These are phyloP conservation scores for Digitaria exilis DNA, from an alignment of 202 grass and related monocot genomes.

Conservation along the genomic window DNA sequence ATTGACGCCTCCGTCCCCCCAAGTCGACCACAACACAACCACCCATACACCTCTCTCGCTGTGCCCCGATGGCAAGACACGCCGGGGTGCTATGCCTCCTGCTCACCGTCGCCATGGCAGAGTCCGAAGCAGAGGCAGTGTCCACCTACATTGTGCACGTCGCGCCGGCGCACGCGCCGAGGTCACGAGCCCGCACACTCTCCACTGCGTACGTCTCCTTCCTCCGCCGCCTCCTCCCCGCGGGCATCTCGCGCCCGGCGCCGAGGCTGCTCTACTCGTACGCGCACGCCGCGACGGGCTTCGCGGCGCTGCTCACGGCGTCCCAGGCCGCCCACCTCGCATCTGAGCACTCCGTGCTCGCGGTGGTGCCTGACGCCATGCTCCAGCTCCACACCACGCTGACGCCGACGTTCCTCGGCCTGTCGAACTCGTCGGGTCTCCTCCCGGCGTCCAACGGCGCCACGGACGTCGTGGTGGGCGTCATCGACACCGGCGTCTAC, in stretches of 20 bases:
- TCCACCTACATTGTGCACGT: slow-evolving; percentile 22
- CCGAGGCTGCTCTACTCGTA: too few species aligned
- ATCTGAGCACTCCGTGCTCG: too few species aligned
- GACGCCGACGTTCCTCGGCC: slow-evolving; percentile 46
- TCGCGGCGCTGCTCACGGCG: background rate
- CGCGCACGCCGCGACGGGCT: too few species aligned
- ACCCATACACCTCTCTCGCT: background rate
- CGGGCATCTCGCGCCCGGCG: background rate
- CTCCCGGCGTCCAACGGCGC: background rate
- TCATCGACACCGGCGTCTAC: slow-evolving; percentile 57
- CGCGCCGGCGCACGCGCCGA: background rate
- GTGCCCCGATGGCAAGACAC: background rate
- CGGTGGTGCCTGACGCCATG: background rate
- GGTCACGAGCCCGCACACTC: background rate
- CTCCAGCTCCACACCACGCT: slow-evolving; percentile 43
- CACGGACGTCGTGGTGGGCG: slow-evolving; percentile 40
- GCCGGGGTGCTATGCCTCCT: background rate
- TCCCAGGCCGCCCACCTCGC: too few species aligned
- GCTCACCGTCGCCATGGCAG: background rate
- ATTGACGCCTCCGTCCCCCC: background rate
- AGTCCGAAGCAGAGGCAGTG: background rate
- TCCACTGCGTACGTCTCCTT: slow-evolving; percentile 18
- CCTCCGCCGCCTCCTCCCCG: slow-evolving; percentile 34
- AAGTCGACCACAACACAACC: background rate
- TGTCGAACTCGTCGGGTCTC: slow-evolving; percentile 20